A percentile compares a stretch with the other conserved stretches of the same genome.
Conservation (phyloP, 768 basidiomycete genomes). For the Suillus hirtellus region DNA sequence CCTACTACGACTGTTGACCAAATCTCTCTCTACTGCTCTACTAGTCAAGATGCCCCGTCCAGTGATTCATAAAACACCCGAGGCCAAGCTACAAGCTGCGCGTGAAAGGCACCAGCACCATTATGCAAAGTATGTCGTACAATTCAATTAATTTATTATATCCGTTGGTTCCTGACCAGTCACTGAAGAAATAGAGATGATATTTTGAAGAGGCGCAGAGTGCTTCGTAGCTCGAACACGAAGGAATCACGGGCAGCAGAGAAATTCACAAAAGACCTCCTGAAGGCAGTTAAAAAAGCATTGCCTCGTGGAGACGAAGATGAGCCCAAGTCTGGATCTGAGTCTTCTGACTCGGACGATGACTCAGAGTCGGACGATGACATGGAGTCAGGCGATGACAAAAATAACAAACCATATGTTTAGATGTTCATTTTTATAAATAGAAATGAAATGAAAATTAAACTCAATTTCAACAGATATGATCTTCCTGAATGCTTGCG, state of each 20-base stretch:
- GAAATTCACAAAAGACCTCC: background rate
- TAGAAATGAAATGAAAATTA: slow-evolving; percentile 1
- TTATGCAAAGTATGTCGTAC: slow-evolving; percentile 2
- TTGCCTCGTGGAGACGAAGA: background rate
- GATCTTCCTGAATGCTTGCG: background rate
- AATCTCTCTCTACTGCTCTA: background rate
- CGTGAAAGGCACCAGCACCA: background rate
- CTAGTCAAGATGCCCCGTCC: background rate
- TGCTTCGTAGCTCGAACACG: background rate
- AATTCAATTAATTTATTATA: background rate
- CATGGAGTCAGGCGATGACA: background rate
- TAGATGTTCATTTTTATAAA: background rate
- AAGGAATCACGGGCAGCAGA: background rate
- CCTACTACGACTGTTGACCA: no score
- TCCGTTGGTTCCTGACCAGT: background rate
- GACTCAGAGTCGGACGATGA: background rate
- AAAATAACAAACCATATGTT: background rate
- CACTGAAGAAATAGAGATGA: background rate
- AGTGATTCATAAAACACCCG: background rate
- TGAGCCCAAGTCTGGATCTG: background rate
- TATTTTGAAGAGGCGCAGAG: background rate
- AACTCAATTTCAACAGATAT: background rate
- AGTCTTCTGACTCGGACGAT: background rate
- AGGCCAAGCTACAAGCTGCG: background rate
- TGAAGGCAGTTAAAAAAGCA: background rate